These are phyloP conservation scores for Ogataea angusta DNA, from an alignment of 805 yeast species.

Conservation along the genomic window DNA sequence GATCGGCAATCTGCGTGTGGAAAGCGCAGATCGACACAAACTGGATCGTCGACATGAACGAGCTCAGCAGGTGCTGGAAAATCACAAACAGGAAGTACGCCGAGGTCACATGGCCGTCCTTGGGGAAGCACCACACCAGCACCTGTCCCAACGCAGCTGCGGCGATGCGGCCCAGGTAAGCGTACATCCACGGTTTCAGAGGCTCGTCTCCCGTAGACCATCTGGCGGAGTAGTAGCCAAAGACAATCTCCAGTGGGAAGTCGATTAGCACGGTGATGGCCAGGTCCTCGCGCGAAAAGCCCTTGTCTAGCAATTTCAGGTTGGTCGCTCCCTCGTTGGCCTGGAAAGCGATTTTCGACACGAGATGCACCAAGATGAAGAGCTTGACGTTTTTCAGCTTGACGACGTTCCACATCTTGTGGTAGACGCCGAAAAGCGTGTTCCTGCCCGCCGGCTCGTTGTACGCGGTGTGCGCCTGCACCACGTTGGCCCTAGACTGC, in stretches of 20 bases:
- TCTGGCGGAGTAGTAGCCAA: constrained; percentile 93
- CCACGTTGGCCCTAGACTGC: constrained; percentile 12
- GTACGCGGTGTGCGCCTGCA: constrained; percentile 27
- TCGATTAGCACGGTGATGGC: constrained; percentile 91
- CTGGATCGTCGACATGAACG: constrained; percentile 92
- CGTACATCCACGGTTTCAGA: constrained; percentile 85
- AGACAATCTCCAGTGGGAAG: constrained; percentile 92
- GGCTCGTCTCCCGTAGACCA: constrained; percentile 85
- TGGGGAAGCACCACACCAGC: constrained; percentile 71
- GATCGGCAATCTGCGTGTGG: constrained; percentile 94
- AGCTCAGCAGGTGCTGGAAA: constrained; percentile 76
- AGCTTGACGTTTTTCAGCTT: constrained; percentile 68
- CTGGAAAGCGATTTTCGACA: constrained; percentile 89
- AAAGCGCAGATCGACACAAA: constrained; percentile 93
- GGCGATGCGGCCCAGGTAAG: constrained; percentile 73
- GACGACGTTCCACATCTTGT: constrained; percentile 65
- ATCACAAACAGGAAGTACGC: constrained; percentile 69
- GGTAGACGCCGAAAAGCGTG: constrained; percentile 53
- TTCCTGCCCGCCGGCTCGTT: constrained; percentile 16
- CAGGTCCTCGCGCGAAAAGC: constrained; percentile 88
- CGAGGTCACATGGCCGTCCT: constrained; percentile 42
- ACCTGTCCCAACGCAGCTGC: constrained; percentile 77
- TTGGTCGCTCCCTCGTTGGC: constrained; percentile 96
- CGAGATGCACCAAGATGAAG: constrained; percentile 68
- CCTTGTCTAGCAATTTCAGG: constrained; percentile 83